phyloP scores from a whole-genome alignment of 169 alveolate species.

The Plasmodium falciparum region DNA sequence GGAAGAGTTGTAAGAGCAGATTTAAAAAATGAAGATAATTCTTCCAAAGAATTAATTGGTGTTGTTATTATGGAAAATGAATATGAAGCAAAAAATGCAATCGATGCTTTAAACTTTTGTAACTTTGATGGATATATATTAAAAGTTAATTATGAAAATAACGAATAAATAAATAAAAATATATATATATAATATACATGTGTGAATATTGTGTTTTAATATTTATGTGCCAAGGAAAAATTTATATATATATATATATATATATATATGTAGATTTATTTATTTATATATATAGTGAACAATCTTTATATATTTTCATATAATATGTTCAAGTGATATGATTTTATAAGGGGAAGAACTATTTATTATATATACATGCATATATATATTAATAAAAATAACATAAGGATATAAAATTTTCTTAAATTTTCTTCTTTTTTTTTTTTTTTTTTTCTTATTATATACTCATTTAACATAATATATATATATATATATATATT shows the following conservation, averaged over 20 bases:
- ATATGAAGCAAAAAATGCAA: conserved; percentile 63
- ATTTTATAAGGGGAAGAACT: neutral
- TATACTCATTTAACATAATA: neutral
- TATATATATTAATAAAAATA: too few relatives aligned
- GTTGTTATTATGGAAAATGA: conserved; percentile 61
- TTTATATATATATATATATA: conserved; percentile 10
- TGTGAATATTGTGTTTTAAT: neutral
- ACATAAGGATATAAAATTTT: too few relatives aligned
- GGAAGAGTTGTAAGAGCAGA: conserved; percentile 83
- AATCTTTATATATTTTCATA: conserved; percentile 7
- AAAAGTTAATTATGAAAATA: conserved; percentile 55
- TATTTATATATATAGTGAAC: neutral
- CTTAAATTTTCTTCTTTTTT: too few relatives aligned
- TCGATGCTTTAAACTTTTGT: conserved; percentile 61
- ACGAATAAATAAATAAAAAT: neutral
- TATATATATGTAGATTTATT: conserved; percentile 7
- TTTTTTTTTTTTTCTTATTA: too few relatives aligned
- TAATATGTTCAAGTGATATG: too few relatives aligned
- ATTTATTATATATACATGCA: neutral
- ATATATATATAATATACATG: neutral
- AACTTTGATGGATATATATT: conserved; percentile 59
- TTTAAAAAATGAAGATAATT: conserved; percentile 28
- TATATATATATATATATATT: neutral
- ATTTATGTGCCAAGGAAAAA: conserved; percentile 4
- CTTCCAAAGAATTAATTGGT: conserved; percentile 54